A percentile compares a stretch with the other conserved stretches of the same genome.
Conservation (phyloP, 2,329 filamentous ascomycete genomes). For the Penicillium sp. region DNA sequence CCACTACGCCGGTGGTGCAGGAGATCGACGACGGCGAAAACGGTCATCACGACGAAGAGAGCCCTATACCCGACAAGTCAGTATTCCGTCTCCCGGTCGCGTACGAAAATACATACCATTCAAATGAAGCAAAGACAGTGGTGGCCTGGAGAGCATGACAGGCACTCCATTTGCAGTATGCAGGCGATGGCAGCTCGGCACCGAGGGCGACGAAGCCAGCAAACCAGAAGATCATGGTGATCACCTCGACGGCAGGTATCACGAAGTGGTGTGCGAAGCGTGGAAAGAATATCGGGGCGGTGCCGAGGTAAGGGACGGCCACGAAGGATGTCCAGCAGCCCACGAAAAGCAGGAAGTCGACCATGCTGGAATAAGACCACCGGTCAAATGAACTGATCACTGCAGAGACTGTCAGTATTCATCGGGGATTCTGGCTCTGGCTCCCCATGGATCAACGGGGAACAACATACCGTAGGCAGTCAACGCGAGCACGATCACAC, state of each 20-base stretch:
- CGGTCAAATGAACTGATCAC: slow-evolving; percentile 50
- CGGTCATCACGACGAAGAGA: slow-evolving; percentile 49
- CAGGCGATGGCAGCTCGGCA: slow-evolving; percentile 56
- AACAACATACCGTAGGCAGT: slow-evolving; percentile 63
- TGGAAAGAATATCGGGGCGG: slow-evolving; percentile 61
- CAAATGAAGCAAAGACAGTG: slow-evolving; percentile 46
- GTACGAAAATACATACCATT: slow-evolving; percentile 38
- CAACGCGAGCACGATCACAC: slow-evolving; percentile 70
- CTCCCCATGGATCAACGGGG: not conserved
- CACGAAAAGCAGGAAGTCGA: slow-evolving; percentile 77
- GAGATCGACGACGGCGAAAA: slow-evolving; percentile 48
- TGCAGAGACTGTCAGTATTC: slow-evolving; percentile 27
- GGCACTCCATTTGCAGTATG: slow-evolving; percentile 50
- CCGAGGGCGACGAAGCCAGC: slow-evolving; percentile 75
- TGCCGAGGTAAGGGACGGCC: slow-evolving; percentile 62
- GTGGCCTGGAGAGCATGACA: slow-evolving; percentile 58
- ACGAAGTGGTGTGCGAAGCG: slow-evolving; percentile 59
- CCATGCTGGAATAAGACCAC: slow-evolving; percentile 51
- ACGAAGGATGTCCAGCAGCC: slow-evolving; percentile 70
- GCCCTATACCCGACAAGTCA: slow-evolving; percentile 20
- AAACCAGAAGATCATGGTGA: slow-evolving; percentile 88
- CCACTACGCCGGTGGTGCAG: slow-evolving; percentile 37
- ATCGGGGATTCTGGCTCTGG: not conserved
- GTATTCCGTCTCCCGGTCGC: not conserved
- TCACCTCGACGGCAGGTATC: slow-evolving; percentile 61